These are phyloP conservation scores for Omphalotus guepiniiformis DNA, from an alignment of 768 basidiomycete genomes.

Conservation along the genomic window DNA sequence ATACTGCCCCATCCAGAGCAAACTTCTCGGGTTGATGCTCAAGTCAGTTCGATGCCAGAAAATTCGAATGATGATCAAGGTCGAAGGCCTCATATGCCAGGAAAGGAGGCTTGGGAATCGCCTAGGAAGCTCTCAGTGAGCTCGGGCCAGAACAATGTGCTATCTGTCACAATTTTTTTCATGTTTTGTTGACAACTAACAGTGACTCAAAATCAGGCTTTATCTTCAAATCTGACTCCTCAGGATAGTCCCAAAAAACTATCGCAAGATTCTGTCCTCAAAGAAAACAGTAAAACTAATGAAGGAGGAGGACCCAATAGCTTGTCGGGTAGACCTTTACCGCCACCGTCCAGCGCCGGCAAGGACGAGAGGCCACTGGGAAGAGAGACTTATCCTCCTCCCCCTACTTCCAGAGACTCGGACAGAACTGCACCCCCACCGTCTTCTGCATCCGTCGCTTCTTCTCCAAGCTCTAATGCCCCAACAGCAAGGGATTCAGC, in stretches of 20 bases:
- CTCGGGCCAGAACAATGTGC: too few species aligned
- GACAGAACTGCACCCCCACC: not conserved
- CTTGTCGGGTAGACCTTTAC: not conserved
- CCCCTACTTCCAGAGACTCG: not conserved
- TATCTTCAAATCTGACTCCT: not conserved
- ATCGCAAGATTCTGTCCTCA: not conserved
- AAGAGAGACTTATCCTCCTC: constrained; percentile 6
- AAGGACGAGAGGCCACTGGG: constrained; percentile 1
- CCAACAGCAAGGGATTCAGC: constrained; percentile 22
- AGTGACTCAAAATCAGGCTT: too few species aligned
- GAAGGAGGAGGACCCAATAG: not conserved
- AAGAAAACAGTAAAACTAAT: not conserved
- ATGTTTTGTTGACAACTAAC: not conserved
- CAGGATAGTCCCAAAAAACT: constrained; percentile 2
- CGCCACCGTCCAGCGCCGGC: not conserved
- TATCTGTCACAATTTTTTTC: not conserved
- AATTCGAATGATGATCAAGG: too few species aligned
- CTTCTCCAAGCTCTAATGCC: constrained; percentile 13
- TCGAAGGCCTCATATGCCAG: too few species aligned
- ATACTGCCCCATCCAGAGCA: too few species aligned
- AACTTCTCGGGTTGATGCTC: too few species aligned
- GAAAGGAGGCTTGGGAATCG: too few species aligned
- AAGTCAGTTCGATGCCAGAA: too few species aligned
- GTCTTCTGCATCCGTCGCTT: constrained; percentile 14
- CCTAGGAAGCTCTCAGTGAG: too few species aligned